These are phyloP conservation scores for Rubia peregrina DNA, from an alignment of 305 asterid genomes.

Conservation along the genomic window DNA sequence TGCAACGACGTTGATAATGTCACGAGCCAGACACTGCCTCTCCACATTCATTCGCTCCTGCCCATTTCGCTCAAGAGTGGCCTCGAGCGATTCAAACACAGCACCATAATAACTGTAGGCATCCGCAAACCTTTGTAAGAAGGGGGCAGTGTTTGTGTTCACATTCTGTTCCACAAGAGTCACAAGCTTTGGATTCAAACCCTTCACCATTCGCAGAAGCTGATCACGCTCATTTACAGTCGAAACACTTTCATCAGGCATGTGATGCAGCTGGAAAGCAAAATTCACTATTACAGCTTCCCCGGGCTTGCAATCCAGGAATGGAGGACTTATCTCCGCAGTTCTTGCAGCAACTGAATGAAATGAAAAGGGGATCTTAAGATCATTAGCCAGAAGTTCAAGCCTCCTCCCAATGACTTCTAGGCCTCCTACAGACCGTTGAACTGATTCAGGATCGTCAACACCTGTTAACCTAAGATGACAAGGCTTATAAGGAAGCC, in stretches of 20 bases:
- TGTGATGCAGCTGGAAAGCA: slow-evolving; percentile 96
- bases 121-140: slow-evolving; percentile 68
- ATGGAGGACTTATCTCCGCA: slow-evolving; percentile 46
- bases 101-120: slow-evolving; percentile 70
- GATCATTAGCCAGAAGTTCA: slow-evolving; percentile 52
- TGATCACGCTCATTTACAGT: slow-evolving; percentile 69
- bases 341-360: slow-evolving; percentile 55
- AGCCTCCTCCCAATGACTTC: slow-evolving; percentile 62
- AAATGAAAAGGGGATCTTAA: slow-evolving; percentile 59
- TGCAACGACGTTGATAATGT: slow-evolving; percentile 72
- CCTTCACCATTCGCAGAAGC: slow-evolving; percentile 82
- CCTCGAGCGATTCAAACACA: slow-evolving; percentile 80
- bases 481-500: slow-evolving; percentile 43
- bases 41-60: slow-evolving; percentile 90
- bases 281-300: slow-evolving; percentile 78
- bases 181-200: slow-evolving; percentile 67
- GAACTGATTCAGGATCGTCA: slow-evolving; percentile 90
- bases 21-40: slow-evolving; percentile 89
- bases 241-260: slow-evolving; percentile 93
- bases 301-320: slow-evolving; percentile 48
- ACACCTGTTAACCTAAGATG: slow-evolving; percentile 69
- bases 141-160: slow-evolving; percentile 85
- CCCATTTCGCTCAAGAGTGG: slow-evolving; percentile 57
- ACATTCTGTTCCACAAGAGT: slow-evolving; percentile 87
- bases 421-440: slow-evolving; percentile 69